Evolutionary conservation across 331 rosid genomes (phyloP).

Genomic region (Ulmus americana): DNA sequence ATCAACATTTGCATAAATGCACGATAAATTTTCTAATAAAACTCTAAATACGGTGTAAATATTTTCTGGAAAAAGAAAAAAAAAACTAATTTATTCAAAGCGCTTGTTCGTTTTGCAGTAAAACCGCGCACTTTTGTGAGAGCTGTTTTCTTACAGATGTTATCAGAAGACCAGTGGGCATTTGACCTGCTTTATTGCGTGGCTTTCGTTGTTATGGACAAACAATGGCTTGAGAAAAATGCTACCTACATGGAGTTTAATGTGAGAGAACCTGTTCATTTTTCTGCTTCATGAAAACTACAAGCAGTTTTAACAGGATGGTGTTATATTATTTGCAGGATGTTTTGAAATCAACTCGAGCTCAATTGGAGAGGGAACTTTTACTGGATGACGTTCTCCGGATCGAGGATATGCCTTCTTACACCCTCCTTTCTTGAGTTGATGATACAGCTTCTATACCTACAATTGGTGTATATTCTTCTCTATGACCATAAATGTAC

Average conservation of each 20-base stretch:
- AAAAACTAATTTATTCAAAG: background rate
- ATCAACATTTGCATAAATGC: too few relatives aligned
- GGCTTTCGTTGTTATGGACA: slow-evolving; percentile 81
- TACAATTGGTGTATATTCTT: background rate
- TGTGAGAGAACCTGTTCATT: slow-evolving; percentile 39
- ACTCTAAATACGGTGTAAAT: too few relatives aligned
- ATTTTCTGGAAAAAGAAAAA: too few relatives aligned
- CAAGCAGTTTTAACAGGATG: background rate
- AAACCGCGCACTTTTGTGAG: slow-evolving; percentile 65
- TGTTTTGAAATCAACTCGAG: slow-evolving; percentile 58
- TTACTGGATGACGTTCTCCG: slow-evolving; percentile 67
- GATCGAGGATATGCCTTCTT: slow-evolving; percentile 93
- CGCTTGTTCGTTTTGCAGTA: slow-evolving; percentile 45
- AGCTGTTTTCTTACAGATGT: slow-evolving; percentile 72
- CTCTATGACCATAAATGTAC: slow-evolving; percentile 11
- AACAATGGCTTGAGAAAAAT: slow-evolving; percentile 75
- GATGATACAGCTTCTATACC: background rate
- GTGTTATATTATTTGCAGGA: slow-evolving; percentile 33
- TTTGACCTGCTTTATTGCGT: slow-evolving; percentile 85
- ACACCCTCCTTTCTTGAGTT: slow-evolving; percentile 50
- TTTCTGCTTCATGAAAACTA: background rate
- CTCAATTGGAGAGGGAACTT: slow-evolving; percentile 73
- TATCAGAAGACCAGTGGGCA: slow-evolving; percentile 83
- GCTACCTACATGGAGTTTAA: slow-evolving; percentile 92
- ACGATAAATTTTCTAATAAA: too few relatives aligned